Evolutionary conservation across 202 grass and related monocot genomes (phyloP), one percentile per base, ranked within the genome.

Genomic region (Setaria italica): DNA sequence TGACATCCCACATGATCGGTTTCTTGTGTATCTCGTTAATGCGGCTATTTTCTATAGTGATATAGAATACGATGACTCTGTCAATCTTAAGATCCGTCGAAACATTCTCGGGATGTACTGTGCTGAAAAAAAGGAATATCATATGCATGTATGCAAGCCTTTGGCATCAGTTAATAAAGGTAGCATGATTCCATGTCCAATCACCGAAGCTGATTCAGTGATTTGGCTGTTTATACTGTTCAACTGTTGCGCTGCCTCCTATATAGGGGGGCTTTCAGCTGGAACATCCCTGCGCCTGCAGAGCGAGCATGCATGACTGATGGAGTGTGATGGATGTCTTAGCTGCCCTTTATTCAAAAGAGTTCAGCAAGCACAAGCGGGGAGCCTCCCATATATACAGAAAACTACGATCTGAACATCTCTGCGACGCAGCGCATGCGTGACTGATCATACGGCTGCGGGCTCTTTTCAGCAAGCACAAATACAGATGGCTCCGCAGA

Each of bases 171-270:
- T 53, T 64, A 25, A 57, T 55, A 53, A 56, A 65, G 17, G 16
- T 88, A 29, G 17, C 35, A 81, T 86, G 45, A 45, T 53, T 77
- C 34, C 8, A 30, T 47, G 35, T 62, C 21, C 19, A 74, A 79
- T 42, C 67, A 72, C 42, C 9, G 11, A 65, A 47, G 29, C 12
- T 48, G 34, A 70, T 65, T 64, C 65, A 46, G 50, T 48, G 34
- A 70, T 65, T 64, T 72, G 56, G 50, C 67, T 57, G 15, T 72
- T 72, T 88, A 55, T 14, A 72, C 78, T 41, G 63, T 48, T 30
- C 4, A 55, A 77, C 41, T 30, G 67, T 53, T 19, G 19, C 48
- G 14, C 10, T n/a, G 48, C 13, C 45, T 30, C 71, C 58, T 32
- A 62, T 42, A 6, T 30, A 51, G 7, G 8, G 33, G 41, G 56